A percentile compares a stretch with the other conserved stretches of the same genome.
phyloP scores from a whole-genome alignment of 2,329 filamentous ascomycete genomes.

The Rosellinia necatrix region DNA sequence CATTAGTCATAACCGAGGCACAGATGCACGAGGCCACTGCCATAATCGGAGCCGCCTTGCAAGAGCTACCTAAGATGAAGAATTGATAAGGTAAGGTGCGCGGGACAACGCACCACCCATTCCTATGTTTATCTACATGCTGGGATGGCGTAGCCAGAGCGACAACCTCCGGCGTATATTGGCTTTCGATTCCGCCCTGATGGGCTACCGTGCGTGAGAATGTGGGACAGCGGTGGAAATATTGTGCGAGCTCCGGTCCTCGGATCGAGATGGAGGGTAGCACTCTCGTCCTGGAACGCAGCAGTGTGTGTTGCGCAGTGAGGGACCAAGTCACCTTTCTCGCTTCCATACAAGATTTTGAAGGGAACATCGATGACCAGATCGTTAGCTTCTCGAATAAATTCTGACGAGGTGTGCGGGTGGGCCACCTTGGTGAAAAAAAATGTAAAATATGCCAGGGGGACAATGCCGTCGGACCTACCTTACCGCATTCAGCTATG shows the following conservation, averaged over 20 bases:
- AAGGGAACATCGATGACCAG: not conserved
- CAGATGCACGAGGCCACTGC: conserved; percentile 77
- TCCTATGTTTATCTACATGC: conserved; percentile 23
- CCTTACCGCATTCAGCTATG: not conserved
- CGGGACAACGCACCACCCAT: conserved; percentile 2
- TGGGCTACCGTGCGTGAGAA: conserved; percentile 26
- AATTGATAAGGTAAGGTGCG: conserved; percentile 28
- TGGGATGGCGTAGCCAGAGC: conserved; percentile 14
- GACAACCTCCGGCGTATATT: conserved; percentile 18
- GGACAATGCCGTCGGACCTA: not conserved
- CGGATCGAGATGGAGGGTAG: conserved; percentile 26
- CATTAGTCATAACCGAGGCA: conserved; percentile 88
- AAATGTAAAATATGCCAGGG: conserved; percentile 9
- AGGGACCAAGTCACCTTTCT: conserved; percentile 5
- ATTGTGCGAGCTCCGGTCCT: conserved; percentile 26
- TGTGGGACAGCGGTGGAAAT: conserved; percentile 34
- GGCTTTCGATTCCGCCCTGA: conserved; percentile 21
- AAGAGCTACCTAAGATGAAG: conserved; percentile 74
- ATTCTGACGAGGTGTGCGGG: conserved; percentile 22
- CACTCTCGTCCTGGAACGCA: conserved; percentile 27
- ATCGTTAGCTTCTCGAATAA: conserved; percentile 9
- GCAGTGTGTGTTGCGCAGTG: conserved; percentile 7
- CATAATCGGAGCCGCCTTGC: conserved; percentile 81
- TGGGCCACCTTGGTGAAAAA: conserved; percentile 1
- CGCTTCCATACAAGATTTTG: conserved; percentile 2